Evolutionary conservation across 768 basidiomycete species (phyloP), one percentile per base, ranked within the genome.

Genomic region (Pleurotus pulmonarius): DNA sequence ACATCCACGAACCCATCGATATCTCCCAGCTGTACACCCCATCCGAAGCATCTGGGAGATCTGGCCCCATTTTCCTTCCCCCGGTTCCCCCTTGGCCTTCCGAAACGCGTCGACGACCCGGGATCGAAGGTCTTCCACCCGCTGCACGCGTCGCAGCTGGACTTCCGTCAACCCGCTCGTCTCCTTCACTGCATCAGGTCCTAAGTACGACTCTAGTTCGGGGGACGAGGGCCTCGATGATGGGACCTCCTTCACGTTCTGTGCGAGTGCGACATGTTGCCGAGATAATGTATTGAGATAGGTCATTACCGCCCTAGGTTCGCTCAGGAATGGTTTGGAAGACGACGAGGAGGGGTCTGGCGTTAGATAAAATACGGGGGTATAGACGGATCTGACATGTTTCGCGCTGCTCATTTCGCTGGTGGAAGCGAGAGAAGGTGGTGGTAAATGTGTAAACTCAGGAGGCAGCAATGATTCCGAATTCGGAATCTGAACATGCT

Each of bases 61-160:
- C 22, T 73, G 64, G 0, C 70, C 67, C 83, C 83, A 84, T 58
- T 76, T 77, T 29, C 78, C 77, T 44, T 74, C 69, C 0, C 75
- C 66, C 3, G 78, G 67, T 48, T 79, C 73, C 12, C 71, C 69
- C 18, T 65, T 67, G 5, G 78, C 70, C 18, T 66, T 58, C 2
- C 65, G 52, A 18, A 77, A 64, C 1, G 77, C 72, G 15, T 71
- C 66, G 22, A 63, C 46, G 4, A 82, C 66, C 40, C 65, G 64
- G 38, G 66, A 64, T 41, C 68, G 71, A 22, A 78, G 60, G 3
- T 58, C 44, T 44, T 72, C 64, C 52, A 70, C 56, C 55, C 74
- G 63, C 47, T 63, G 49, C 3, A 55, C 47, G 26, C 58, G 56
- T 5, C 26, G 49, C 11, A 41, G 22, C n/a, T 58, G 46, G 39